Evolutionary conservation across 2,329 filamentous ascomycete genomes (phyloP).

Genomic region (Alternaria ventricosa): DNA sequence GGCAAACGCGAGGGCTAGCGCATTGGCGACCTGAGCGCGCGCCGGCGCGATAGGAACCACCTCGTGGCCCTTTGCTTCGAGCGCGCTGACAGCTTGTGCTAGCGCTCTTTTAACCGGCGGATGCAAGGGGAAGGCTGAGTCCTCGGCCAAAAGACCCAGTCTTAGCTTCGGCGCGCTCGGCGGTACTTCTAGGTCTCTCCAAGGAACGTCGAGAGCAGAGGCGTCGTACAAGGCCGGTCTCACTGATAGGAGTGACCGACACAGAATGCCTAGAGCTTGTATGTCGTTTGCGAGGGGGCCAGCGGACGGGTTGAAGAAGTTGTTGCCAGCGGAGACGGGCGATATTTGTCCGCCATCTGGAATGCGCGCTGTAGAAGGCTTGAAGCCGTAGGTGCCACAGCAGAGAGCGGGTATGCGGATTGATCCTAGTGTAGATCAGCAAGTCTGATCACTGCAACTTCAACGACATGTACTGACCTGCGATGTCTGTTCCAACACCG

Average conservation of each 20-base stretch:
- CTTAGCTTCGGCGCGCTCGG: not conserved
- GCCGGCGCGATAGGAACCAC: not conserved
- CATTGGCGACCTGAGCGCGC: constrained; percentile 2
- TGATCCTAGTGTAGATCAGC: constrained; percentile 21
- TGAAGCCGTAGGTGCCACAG: constrained; percentile 55
- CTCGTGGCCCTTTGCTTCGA: constrained; percentile 6
- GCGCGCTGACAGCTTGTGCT: not conserved
- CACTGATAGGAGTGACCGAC: constrained; percentile 1
- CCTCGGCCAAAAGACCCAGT: constrained; percentile 8
- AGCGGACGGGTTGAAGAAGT: constrained; percentile 3
- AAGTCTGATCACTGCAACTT: not conserved
- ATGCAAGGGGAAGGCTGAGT: constrained; percentile 5
- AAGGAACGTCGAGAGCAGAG: constrained; percentile 5
- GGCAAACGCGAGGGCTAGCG: not conserved
- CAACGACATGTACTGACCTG: not conserved
- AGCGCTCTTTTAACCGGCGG: constrained; percentile 11
- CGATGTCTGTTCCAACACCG: constrained; percentile 68
- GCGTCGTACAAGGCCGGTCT: constrained; percentile 6
- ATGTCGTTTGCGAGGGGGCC: constrained; percentile 10
- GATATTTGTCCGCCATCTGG: constrained; percentile 44
- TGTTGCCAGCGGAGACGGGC: not conserved
- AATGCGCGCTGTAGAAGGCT: constrained; percentile 59
- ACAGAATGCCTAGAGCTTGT: not conserved
- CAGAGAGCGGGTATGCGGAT: constrained; percentile 63
- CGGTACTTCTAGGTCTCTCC: not conserved